A percentile compares a stretch with the other conserved stretches of the same genome.
Conservation (phyloP, 768 basidiomycete species). For the Termitomyces titanicus region DNA sequence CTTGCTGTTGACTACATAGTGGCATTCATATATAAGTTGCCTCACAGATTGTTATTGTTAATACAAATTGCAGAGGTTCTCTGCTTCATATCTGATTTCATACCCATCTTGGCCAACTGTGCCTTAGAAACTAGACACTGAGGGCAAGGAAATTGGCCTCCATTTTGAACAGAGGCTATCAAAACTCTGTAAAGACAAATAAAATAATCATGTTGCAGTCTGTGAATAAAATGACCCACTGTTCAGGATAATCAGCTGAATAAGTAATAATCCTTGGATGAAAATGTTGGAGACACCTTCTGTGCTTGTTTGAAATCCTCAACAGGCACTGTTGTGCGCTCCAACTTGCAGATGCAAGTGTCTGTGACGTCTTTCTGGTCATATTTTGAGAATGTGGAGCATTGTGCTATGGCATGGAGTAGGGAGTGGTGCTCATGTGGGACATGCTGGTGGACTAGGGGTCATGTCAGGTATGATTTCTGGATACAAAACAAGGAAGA, state of each 20-base stretch:
- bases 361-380: constrained; percentile 7
- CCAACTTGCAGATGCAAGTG: constrained; percentile 1
- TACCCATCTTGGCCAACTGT: constrained; percentile 9
- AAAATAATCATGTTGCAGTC: no score
- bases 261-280: no score
- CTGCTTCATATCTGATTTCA: background rate
- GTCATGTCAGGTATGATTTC: background rate
- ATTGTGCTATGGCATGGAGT: constrained; percentile 12
- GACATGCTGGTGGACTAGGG: constrained; percentile 8
- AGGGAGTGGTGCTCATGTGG: background rate
- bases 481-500: background rate
- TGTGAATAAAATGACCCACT: no score
- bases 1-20: no score
- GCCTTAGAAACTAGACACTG: constrained; percentile 12
- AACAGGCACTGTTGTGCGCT: background rate
- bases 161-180: constrained; percentile 15
- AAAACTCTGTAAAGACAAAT: constrained; percentile 11
- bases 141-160: constrained; percentile 19
- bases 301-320: constrained; percentile 4
- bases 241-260: no score
- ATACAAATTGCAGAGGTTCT: constrained; percentile 23
- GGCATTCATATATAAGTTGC: no score
- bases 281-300: no score
- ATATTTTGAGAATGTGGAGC: constrained; percentile 5
- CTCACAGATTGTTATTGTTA: constrained; percentile 30